Percentiles rank a stretch among this genome's conserved stretches.
phyloP scores from a whole-genome alignment of 768 basidiomycete genomes.

The Phaeotremella fagi region DNA sequence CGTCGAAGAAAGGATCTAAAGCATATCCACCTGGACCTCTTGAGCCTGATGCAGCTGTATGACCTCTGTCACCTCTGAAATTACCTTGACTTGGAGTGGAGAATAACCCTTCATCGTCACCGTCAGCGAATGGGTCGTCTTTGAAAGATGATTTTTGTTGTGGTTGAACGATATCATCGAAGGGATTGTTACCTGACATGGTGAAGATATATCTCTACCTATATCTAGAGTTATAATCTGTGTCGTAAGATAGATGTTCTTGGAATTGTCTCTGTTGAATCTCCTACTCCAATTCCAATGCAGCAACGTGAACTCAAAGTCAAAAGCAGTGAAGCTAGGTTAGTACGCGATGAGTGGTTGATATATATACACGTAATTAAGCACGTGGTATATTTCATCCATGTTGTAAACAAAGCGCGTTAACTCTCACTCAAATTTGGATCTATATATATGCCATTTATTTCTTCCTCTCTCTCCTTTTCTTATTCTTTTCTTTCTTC shows the following conservation, averaged over 20 bases:
- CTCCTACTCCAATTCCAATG: no score
- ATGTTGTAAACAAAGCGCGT: background rate
- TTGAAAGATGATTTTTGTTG: conserved; percentile 13
- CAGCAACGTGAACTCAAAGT: no score
- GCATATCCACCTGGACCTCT: conserved; percentile 25
- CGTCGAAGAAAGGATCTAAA: conserved; percentile 47
- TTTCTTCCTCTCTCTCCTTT: background rate
- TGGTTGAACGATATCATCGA: conserved; percentile 39
- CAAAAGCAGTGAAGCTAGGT: no score
- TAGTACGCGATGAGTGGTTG: background rate
- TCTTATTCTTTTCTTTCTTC: background rate
- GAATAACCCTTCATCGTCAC: conserved; percentile 11
- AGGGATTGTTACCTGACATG: conserved; percentile 25
- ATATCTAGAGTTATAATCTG: no score
- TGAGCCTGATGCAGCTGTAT: conserved; percentile 4
- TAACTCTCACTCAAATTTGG: no score
- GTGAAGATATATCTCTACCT: no score
- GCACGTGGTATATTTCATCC: background rate
- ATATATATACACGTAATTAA: background rate
- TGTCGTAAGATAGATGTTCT: no score
- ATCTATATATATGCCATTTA: no score
- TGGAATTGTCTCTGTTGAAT: no score
- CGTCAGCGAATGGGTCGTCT: conserved; percentile 35
- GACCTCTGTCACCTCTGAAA: conserved; percentile 5
- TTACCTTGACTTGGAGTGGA: conserved; percentile 6